Base-by-base conservation (phyloP, 306 rosid genomes). In the Begonia fuchsioides region DNA sequence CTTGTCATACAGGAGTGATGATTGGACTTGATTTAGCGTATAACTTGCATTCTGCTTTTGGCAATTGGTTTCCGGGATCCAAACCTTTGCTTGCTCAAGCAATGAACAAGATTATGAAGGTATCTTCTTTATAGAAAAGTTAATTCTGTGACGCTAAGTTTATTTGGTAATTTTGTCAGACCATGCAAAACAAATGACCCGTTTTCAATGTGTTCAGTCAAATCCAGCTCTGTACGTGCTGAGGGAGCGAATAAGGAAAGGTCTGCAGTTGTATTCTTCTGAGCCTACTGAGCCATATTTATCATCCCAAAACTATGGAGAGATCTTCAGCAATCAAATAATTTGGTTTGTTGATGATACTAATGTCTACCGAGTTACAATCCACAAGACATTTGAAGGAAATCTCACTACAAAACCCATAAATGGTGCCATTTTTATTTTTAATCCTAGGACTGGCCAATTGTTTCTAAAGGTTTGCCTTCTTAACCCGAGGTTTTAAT, bases 271-370 rank as follows among this genome's bases (percentile, higher is more conserved):
- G 67, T 92, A 92, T 67, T 92, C 98, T 65, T 92, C 98, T 9
- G 98, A 92, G 81, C 98, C 98, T 15, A 92, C 98, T 2, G 98
- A 92, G 53, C 98, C 98, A 26, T 92, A 92, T 67, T 55, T 92
- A 70, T 92, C 98, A 62, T 92, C 98, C 13, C 98, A 92, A 67
- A 92, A 92, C 56, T 92, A 92, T 44, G 98, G 98, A 51, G 98
- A 92, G 83, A 92, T 92, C 63, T 92, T 92, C 71, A 92, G 96
- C 79, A 92, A 92, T 67, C 98, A 92, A 75, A 92, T 92, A 12
- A 82, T 82, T 53, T 92, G 98, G 98, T 92, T 92, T 85, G 98
- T 92, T 58, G 98, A 92, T 73, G 98, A 92, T 73, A 92, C 98
- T 8, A 92, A 92, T 68, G 96, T 92, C 61, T 92, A 92, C 60